Base-by-base conservation (phyloP, 306 rosid genomes). In the Pterocarpus macrocarpus region DNA sequence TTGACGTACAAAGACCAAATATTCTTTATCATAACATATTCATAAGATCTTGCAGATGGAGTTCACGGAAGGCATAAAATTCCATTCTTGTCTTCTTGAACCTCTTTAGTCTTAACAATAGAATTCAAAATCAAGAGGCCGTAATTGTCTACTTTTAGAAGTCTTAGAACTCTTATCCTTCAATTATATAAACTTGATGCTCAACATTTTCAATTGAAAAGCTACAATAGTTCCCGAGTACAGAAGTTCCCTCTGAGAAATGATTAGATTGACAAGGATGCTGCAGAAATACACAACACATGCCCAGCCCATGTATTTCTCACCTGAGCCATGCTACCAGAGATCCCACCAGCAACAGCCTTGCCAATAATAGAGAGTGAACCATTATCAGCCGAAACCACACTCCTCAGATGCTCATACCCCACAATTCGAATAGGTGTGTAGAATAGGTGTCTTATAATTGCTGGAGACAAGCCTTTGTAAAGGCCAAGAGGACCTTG, bases 291-390 rank as follows among this genome's bases (percentile, higher is more conserved):
- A 61, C 16, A 64, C 17, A 78, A 32, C 56, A 74, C 39, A 68
- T 52, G 36, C 44, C 32, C 33, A 74, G 55, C 63, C 63, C 58
- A 76, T 41, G 79, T 45, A 73, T 43, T 62, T 84, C 78, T 82
- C 84, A 91, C 97, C 97, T 93, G 99, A 76, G 97, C 97, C 69
- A 93, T 33, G 9, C 87, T 64, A 57, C 97, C 99, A 47, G 97
- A 89, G 75, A 87, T 65, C 69, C 97, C 97, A 66, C 97, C 98
- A 45, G 81, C 81, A 65, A 87, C 36, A 49, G 99, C 97, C 84
- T 90, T 93, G 44, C 77, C 28, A 17, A 82, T 61, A 32, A 93
- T 86, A 78, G 94, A 83, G 72, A 86, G 82, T 2, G 93, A 82
- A 14, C 77, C 89, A 69, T 61, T 80, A 43, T 89, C 90, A 53